phyloP scores from a whole-genome alignment of 2,329 filamentous ascomycete genomes.

The Aspergillus ochraceus region DNA sequence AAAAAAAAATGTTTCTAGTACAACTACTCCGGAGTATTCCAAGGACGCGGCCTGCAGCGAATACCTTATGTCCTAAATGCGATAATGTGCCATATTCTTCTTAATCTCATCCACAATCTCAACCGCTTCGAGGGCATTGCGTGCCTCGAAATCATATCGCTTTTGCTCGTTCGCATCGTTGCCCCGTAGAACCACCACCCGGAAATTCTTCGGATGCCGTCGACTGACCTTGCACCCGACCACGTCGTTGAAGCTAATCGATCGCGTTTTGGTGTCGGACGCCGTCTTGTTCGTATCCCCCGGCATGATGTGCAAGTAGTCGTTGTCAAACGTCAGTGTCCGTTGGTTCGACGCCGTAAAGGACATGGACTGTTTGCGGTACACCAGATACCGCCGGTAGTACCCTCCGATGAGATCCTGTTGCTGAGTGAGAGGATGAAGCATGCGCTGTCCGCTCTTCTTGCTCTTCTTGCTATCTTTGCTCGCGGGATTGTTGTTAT shows the following conservation, averaged over 20 bases:
- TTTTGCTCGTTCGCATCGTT: slow-evolving; percentile 65
- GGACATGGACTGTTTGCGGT: slow-evolving; percentile 65
- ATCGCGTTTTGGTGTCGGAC: slow-evolving; percentile 58
- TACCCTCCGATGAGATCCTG: slow-evolving; percentile 49
- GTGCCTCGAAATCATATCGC: slow-evolving; percentile 66
- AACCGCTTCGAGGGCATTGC: slow-evolving; percentile 56
- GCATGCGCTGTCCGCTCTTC: slow-evolving; percentile 39
- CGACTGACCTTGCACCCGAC: slow-evolving; percentile 65
- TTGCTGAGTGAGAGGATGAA: slow-evolving; percentile 50
- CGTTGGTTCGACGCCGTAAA: slow-evolving; percentile 62
- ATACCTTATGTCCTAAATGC: slow-evolving; percentile 26
- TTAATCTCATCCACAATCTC: slow-evolving; percentile 66
- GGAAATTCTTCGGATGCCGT: slow-evolving; percentile 64
- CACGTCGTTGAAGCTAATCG: slow-evolving; percentile 64
- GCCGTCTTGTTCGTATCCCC: slow-evolving; percentile 54
- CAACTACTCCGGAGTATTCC: not conserved
- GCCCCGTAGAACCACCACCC: slow-evolving; percentile 61
- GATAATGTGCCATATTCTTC: slow-evolving; percentile 54
- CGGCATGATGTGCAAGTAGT: slow-evolving; percentile 67
- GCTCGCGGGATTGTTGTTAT: slow-evolving; percentile 31
- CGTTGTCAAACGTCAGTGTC: slow-evolving; percentile 63
- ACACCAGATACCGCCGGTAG: slow-evolving; percentile 64
- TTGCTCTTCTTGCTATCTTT: slow-evolving; percentile 42
- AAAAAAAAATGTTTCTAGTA: not conserved
- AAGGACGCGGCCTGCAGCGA: not conserved